phyloP scores from a whole-genome alignment of 257 asterid genomes.

The Marsdenia floribunda region DNA sequence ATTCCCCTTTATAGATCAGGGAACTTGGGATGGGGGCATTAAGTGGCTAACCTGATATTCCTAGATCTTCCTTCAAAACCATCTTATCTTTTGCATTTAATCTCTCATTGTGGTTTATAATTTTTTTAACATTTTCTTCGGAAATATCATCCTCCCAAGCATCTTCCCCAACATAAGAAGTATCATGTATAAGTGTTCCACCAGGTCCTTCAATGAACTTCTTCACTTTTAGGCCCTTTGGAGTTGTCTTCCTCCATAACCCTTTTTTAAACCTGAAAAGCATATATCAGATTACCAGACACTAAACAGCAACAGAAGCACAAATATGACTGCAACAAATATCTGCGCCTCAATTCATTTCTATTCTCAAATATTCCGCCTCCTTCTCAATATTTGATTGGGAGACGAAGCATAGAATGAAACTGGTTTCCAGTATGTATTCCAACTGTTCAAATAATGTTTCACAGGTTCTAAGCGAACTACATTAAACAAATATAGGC shows the following conservation, averaged over 20 bases:
- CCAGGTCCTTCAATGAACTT: conserved; percentile 85
- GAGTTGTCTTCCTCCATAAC: conserved; percentile 84
- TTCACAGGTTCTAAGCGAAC: not conserved
- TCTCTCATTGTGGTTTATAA: conserved; percentile 46
- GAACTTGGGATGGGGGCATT: not conserved
- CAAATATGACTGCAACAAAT: not conserved
- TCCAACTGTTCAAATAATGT: not conserved
- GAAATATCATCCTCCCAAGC: conserved; percentile 86
- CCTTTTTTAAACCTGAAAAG: conserved; percentile 55
- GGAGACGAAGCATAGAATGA: not conserved
- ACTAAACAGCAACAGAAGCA: conserved; percentile 1
- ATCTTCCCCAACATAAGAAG: conserved; percentile 85
- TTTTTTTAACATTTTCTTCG: conserved; percentile 40
- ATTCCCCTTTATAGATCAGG: not conserved
- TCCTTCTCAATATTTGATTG: not conserved
- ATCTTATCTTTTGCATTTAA: conserved; percentile 53
- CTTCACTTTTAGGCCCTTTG: conserved; percentile 87
- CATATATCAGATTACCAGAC: not conserved
- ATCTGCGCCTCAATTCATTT: not conserved
- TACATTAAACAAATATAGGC: not conserved
- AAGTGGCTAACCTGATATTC: conserved; percentile 59
- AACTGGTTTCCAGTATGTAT: not conserved
- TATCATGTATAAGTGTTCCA: conserved; percentile 77
- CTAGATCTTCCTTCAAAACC: conserved; percentile 56
- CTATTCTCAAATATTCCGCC: not conserved